These are phyloP conservation scores for Aspergillus intermedius DNA, from an alignment of 2,329 filamentous ascomycete species.

Conservation along the genomic window DNA sequence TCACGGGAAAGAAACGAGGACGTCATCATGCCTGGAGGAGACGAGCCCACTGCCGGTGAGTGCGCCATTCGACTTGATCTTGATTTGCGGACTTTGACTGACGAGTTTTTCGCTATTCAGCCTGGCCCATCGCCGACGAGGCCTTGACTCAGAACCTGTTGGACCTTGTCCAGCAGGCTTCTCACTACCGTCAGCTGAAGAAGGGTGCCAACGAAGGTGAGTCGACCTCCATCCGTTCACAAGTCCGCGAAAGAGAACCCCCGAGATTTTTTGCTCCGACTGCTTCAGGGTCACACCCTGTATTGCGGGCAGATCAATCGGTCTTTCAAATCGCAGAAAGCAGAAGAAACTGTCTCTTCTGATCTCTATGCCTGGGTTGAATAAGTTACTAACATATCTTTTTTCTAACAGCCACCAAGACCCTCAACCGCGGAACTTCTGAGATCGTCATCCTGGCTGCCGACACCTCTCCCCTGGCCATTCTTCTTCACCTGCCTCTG, in stretches of 20 bases:
- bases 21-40: conserved; percentile 22
- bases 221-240: not conserved
- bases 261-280: too few species aligned
- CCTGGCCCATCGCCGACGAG: conserved; percentile 67
- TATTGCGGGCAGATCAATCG: too few species aligned
- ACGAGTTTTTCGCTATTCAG: conserved; percentile 26
- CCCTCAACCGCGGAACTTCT: conserved; percentile 80
- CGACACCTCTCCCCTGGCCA: conserved; percentile 80
- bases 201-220: conserved; percentile 75
- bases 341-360: too few species aligned
- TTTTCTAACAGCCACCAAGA: conserved; percentile 59
- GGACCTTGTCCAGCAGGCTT: conserved; percentile 68
- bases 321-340: too few species aligned
- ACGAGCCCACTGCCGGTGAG: conserved; percentile 24
- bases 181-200: conserved; percentile 64
- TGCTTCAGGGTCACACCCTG: too few species aligned
- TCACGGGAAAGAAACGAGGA: not conserved
- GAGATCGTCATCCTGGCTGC: conserved; percentile 86
- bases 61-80: not conserved
- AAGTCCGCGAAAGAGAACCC: too few species aligned
- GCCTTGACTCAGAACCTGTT: conserved; percentile 74
- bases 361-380: too few species aligned
- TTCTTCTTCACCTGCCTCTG: conserved; percentile 81
- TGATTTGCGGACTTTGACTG: not conserved
- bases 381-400: conserved; percentile 3